phyloP scores from a whole-genome alignment of 2,329 filamentous ascomycete species.

The Claviceps pusilla region DNA sequence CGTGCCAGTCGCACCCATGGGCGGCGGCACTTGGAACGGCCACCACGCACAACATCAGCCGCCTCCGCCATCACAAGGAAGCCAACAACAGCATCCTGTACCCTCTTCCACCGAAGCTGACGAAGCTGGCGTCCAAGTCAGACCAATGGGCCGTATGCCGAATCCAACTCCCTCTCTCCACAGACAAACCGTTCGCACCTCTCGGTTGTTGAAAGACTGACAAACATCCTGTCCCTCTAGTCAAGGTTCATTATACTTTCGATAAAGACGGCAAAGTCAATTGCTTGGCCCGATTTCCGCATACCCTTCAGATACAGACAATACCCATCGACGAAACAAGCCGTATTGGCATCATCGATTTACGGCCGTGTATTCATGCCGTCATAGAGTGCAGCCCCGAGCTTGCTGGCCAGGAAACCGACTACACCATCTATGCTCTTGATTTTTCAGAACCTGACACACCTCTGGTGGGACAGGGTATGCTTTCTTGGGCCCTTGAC shows the following conservation, averaged over 20 bases:
- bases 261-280: conserved; percentile 78
- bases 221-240: conserved; percentile 28
- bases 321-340: conserved; percentile 65
- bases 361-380: conserved; percentile 74
- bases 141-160: conserved; percentile 53
- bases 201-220: conserved; percentile 9
- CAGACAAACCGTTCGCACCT: conserved; percentile 4
- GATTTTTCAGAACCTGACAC: conserved; percentile 93
- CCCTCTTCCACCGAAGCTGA: conserved; percentile 18
- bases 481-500: conserved; percentile 71
- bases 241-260: conserved; percentile 95
- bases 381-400: conserved; percentile 71
- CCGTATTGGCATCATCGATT: conserved; percentile 74
- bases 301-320: conserved; percentile 65
- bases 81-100: conserved; percentile 12
- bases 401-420: conserved; percentile 50
- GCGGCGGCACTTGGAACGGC: conserved; percentile 4
- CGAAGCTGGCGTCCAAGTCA: conserved; percentile 40
- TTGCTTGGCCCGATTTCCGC: conserved; percentile 74
- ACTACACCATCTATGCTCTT: conserved; percentile 94
- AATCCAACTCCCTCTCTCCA: neutral
- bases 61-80: conserved; percentile 1
- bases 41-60: conserved; percentile 3
- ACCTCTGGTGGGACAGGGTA: conserved; percentile 85
- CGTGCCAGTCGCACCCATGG: conserved; percentile 17